These are phyloP conservation scores for Omphalotus olearius DNA, from an alignment of 1,284 basidiomycete genomes.

Conservation along the genomic window DNA sequence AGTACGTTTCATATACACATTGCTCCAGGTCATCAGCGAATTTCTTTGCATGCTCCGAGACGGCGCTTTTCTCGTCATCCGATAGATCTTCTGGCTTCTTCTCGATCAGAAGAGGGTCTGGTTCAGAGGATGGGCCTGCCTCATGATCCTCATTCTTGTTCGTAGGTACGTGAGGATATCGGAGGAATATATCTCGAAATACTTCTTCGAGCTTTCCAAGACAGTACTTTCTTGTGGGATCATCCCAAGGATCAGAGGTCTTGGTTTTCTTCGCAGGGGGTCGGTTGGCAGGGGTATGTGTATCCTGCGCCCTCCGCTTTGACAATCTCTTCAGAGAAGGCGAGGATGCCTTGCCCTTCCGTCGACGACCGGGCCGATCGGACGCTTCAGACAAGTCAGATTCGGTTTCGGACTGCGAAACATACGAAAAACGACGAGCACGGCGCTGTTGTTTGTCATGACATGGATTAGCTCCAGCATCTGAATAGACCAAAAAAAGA, in stretches of 20 bases:
- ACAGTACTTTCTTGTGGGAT: slow-evolving; percentile 73
- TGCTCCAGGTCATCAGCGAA: slow-evolving; percentile 68
- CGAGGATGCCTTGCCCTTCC: slow-evolving; percentile 15
- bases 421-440: slow-evolving; percentile 32
- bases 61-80: slow-evolving; percentile 52
- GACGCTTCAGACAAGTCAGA: slow-evolving; percentile 37
- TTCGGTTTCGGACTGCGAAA: slow-evolving; percentile 46
- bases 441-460: slow-evolving; percentile 28
- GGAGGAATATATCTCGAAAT: slow-evolving; percentile 62
- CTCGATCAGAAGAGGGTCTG: slow-evolving; percentile 20
- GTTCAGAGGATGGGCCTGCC: background rate
- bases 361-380: slow-evolving; percentile 13
- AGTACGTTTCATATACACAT: slow-evolving; percentile 66
- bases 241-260: slow-evolving; percentile 42
- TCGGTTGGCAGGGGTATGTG: slow-evolving; percentile 27
- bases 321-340: slow-evolving; percentile 39
- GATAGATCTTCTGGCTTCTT: slow-evolving; percentile 42
- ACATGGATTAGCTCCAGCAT: slow-evolving; percentile 14
- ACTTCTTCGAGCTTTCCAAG: slow-evolving; percentile 66
- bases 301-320: slow-evolving; percentile 19
- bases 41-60: slow-evolving; percentile 49
- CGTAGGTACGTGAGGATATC: slow-evolving; percentile 50
- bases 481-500: background rate
- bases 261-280: slow-evolving; percentile 29
- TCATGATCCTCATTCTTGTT: slow-evolving; percentile 19